Percentiles rank a stretch among this genome's conserved stretches.
phyloP scores from a whole-genome alignment of 768 basidiomycete genomes.

The Clitopilus hobsonii region DNA sequence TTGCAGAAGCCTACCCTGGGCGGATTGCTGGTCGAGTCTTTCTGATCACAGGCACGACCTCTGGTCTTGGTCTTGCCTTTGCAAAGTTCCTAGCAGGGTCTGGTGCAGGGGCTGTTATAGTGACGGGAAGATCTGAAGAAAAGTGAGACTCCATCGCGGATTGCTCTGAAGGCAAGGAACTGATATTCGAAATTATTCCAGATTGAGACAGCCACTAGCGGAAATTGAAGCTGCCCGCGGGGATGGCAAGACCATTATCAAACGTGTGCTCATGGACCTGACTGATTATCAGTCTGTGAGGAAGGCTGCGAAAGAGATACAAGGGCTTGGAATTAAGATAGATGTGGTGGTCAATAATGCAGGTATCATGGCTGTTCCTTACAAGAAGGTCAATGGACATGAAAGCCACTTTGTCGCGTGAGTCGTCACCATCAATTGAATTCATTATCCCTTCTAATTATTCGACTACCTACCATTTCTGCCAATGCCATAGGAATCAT shows the following conservation, averaged over 20 bases:
- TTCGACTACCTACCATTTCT: not conserved
- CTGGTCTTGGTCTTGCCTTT: not conserved
- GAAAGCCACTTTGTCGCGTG: not conserved
- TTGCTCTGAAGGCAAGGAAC: not conserved
- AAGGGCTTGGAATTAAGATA: not conserved
- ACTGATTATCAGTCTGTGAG: not conserved
- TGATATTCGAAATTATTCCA: not conserved
- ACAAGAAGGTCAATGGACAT: not conserved
- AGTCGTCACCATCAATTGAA: not conserved
- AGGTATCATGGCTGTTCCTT: not conserved
- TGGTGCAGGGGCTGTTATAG: not conserved
- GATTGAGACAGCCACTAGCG: not conserved
- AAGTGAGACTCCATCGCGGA: not conserved
- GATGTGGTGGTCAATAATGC: not conserved
- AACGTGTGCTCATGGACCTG: not conserved
- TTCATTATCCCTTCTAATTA: not conserved
- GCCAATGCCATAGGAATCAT: not conserved
- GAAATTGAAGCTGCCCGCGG: not conserved
- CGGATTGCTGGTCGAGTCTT: not conserved
- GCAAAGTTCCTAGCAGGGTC: not conserved
- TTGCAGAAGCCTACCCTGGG: not conserved
- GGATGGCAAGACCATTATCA: not conserved
- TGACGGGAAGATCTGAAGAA: not conserved
- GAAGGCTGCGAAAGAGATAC: not conserved
- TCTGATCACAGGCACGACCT: not conserved